Percentiles rank a stretch among this genome's conserved stretches.
These are phyloP conservation scores for Vicia villosa DNA, from an alignment of 306 rosid genomes.

Conservation along the genomic window DNA sequence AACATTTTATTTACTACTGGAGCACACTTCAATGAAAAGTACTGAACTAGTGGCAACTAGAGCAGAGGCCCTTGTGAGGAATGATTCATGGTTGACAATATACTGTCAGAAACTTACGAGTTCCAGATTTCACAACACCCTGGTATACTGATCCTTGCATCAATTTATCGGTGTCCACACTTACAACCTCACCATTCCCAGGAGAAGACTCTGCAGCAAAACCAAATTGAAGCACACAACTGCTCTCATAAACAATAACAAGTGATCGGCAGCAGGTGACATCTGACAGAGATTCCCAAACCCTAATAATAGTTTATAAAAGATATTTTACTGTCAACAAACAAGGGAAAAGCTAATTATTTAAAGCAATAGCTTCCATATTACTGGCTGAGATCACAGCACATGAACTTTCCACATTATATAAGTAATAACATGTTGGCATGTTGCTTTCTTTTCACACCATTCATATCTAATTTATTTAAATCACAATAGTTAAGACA, in stretches of 20 bases:
- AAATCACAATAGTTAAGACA: conserved; percentile 9
- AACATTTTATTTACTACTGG: conserved; percentile 23
- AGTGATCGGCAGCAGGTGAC: conserved; percentile 81
- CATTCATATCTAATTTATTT: neutral
- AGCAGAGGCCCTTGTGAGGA: conserved; percentile 20
- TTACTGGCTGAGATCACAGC: conserved; percentile 7
- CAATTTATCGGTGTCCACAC: conserved; percentile 68
- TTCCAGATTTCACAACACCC: conserved; percentile 72
- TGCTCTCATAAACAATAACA: conserved; percentile 69
- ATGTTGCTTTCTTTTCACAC: neutral
- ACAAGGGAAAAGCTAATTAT: neutral
- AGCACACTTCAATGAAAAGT: conserved; percentile 25
- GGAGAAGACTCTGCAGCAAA: conserved; percentile 60
- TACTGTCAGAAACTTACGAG: conserved; percentile 65
- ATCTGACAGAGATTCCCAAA: conserved; percentile 67
- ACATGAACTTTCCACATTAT: neutral
- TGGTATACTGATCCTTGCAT: conserved; percentile 71
- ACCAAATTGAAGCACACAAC: conserved; percentile 79
- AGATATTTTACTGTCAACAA: conserved; percentile 29
- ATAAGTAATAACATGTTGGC: neutral
- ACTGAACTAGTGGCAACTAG: neutral
- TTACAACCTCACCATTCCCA: conserved; percentile 55
- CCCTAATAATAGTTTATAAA: conserved; percentile 58
- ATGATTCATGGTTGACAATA: conserved; percentile 16
- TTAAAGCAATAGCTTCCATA: conserved; percentile 18